Percentiles rank a stretch among this genome's conserved stretches.
Conservation (phyloP, 768 basidiomycete genomes). For the Russula sp. region DNA sequence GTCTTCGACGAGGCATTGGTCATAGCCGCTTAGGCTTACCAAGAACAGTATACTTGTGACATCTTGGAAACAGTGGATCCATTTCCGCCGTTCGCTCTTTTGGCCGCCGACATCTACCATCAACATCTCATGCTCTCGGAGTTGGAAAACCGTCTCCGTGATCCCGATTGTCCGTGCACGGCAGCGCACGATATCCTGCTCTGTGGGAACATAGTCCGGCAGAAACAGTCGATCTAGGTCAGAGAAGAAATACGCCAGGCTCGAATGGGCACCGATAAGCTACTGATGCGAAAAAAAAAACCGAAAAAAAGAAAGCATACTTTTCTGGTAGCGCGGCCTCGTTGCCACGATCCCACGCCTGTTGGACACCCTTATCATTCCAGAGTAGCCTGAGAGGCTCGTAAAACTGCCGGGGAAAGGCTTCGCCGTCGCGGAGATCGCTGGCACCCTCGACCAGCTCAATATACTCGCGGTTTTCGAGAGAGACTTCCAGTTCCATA, state of each 20-base stretch:
- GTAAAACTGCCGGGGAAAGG: slow-evolving; percentile 64
- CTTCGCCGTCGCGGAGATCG: slow-evolving; percentile 72
- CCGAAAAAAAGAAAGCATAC: slow-evolving; percentile 34
- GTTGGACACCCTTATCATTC: slow-evolving; percentile 67
- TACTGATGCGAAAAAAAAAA: slow-evolving; percentile 8
- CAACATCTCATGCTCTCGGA: slow-evolving; percentile 75
- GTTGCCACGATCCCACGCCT: slow-evolving; percentile 75
- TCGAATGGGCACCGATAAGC: slow-evolving; percentile 25
- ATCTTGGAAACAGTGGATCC: slow-evolving; percentile 94
- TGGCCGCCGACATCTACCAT: slow-evolving; percentile 95
- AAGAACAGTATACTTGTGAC: slow-evolving; percentile 90
- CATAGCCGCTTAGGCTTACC: slow-evolving; percentile 87
- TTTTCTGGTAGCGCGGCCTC: slow-evolving; percentile 91
- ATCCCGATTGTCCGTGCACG: slow-evolving; percentile 88
- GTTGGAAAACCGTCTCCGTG: slow-evolving; percentile 76
- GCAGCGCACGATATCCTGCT: slow-evolving; percentile 84
- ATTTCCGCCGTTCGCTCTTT: slow-evolving; percentile 87
- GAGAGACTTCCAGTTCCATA: slow-evolving; percentile 67
- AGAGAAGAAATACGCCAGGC: slow-evolving; percentile 69
- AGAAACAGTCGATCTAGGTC: slow-evolving; percentile 75
- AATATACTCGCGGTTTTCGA: slow-evolving; percentile 49
- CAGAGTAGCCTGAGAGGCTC: slow-evolving; percentile 67
- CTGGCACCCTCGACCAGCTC: slow-evolving; percentile 57
- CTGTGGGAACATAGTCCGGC: slow-evolving; percentile 60
- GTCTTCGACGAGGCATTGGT: slow-evolving; percentile 91